A percentile compares a stretch with the other conserved stretches of the same genome.
Conservation (phyloP, 2,329 filamentous ascomycete species). For the Periglandula ipomoeae region DNA sequence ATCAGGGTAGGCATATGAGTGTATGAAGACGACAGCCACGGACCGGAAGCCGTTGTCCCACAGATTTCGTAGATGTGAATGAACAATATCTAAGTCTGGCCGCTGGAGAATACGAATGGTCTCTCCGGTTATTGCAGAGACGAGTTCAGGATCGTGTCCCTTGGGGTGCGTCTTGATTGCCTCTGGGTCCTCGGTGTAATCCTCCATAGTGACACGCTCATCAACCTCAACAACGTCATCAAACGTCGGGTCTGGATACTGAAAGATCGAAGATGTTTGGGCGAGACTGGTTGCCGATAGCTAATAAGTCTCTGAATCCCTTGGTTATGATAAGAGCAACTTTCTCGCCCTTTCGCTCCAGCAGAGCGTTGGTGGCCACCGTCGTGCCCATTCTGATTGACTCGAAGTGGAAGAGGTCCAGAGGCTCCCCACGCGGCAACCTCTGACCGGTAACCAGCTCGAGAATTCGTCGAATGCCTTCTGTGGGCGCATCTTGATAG, state of each 20-base stretch:
- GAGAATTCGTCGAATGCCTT: conserved; percentile 51
- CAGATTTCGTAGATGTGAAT: conserved; percentile 47
- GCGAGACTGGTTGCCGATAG: conserved; percentile 64
- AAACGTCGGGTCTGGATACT: conserved; percentile 58
- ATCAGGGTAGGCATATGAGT: conserved; percentile 55
- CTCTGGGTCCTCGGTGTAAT: conserved; percentile 61
- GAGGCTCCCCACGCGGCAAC: conserved; percentile 22
- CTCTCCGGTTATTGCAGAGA: conserved; percentile 59
- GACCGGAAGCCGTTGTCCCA: conserved; percentile 48
- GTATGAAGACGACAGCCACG: conserved; percentile 55
- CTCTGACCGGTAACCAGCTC: conserved; percentile 21
- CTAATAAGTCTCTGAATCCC: conserved; percentile 62
- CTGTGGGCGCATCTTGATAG: conserved; percentile 63
- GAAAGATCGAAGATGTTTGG: conserved; percentile 66
- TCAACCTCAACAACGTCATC: conserved; percentile 62
- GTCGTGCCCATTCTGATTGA: conserved; percentile 75
- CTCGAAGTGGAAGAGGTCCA: conserved; percentile 34
- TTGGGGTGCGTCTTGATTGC: conserved; percentile 30
- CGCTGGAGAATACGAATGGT: conserved; percentile 55
- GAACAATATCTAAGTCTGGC: conserved; percentile 45
- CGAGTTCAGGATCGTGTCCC: conserved; percentile 45
- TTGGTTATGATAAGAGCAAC: conserved; percentile 63
- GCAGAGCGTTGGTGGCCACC: conserved; percentile 64
- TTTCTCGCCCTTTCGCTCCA: conserved; percentile 64
- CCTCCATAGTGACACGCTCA: conserved; percentile 63